These are phyloP conservation scores for Stephanodiscus triporus DNA, from an alignment of 108 stramenopile species.

Conservation along the genomic window DNA sequence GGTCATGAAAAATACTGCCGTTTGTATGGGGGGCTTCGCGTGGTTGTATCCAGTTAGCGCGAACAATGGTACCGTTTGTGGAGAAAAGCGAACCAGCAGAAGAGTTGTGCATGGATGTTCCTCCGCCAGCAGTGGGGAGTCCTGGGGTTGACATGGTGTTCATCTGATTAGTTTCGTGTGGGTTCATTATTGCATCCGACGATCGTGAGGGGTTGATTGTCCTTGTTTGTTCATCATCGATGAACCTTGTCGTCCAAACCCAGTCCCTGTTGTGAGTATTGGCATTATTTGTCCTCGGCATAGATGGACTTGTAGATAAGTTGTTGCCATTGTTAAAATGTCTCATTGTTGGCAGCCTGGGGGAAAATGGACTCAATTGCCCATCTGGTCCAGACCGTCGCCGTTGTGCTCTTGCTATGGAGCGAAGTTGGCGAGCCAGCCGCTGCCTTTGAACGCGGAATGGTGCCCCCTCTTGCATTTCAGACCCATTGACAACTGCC, in stretches of 20 bases:
- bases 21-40: background rate
- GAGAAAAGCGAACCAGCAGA: slow-evolving; percentile 12
- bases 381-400: background rate
- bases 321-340: background rate
- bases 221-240: background rate
- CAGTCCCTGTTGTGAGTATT: background rate
- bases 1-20: background rate
- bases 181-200: slow-evolving; percentile 14
- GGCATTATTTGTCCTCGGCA: background rate
- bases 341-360: background rate
- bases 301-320: background rate
- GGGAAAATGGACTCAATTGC: background rate
- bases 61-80: background rate
- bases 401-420: background rate
- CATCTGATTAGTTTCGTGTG: slow-evolving; percentile 7
- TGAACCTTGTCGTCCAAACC: background rate
- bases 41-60: background rate
- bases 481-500: slow-evolving; percentile 5
- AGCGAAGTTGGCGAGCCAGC: background rate
- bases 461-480: slow-evolving; percentile 10
- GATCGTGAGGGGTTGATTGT: slow-evolving; percentile 5
- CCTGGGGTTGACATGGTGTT: background rate
- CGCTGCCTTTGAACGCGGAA: slow-evolving; percentile 4
- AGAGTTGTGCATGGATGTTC: slow-evolving; percentile 2
- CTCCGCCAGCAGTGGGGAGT: background rate